Base-by-base conservation (phyloP, 1,284 basidiomycete species). In the Stygiomarasmius scandens region DNA sequence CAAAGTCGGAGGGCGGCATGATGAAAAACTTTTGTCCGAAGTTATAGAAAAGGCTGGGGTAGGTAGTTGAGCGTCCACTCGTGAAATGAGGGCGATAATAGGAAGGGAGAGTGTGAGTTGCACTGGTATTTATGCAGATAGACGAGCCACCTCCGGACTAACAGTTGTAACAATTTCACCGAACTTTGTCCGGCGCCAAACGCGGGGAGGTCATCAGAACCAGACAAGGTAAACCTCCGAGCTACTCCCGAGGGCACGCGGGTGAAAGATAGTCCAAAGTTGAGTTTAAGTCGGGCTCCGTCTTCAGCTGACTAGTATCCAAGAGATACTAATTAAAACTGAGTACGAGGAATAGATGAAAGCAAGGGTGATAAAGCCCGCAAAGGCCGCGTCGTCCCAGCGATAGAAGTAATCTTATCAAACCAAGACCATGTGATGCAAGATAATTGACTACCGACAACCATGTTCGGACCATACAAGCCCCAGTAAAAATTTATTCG, bases 1-100 rank as follows among this genome's bases (percentile, higher is more conserved):
- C 82, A 65, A 90, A 88, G 66, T 87, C 84, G 22, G 88, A 89
- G 12, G 83, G 84, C 2, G 84, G 66, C 87, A 90, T 90, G 22
- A 19, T 58, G 38, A 41, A 32, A 32, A 32, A 32, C 38, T 16
- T 16, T 4, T 5, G 11, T 41, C 16, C 38, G n/a, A 16, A 9
- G 6, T 19, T 8, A 16, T 16, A 41, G 38, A 41, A 19, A 12
- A 16, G 14, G 14, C 4, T 9, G 16, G 8, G 16, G 16, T n/a
- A n/a, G n/a, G n/a, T 41, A 41, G 38, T 41, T 5, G 16, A 16
- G 16, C 16, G n/a, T 32, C 29, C 29, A 32, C 29, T 16, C n/a
- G 8, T 41, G 4, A 41, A 41, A n/a, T n/a, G n/a, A n/a, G 29
- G 29, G 29, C 6, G 29, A 32, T 12, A 32, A 12, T 32, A 32